Evolutionary conservation across 345 rosid genomes (phyloP).

Genomic region (Lepidium didymum): DNA sequence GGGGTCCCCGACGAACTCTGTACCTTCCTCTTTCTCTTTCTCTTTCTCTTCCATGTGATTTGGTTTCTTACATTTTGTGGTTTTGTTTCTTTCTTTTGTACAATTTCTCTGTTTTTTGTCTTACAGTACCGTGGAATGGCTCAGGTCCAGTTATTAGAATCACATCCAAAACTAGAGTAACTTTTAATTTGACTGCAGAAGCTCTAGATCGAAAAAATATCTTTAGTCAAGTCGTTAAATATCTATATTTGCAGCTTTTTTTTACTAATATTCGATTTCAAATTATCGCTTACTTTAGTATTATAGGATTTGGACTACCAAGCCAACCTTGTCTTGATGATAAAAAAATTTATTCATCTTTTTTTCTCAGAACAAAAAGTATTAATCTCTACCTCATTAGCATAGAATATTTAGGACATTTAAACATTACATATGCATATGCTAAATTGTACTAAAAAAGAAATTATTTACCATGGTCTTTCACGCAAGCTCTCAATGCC

Average conservation of each 20-base stretch:
- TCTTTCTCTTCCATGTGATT: slow-evolving; percentile 22
- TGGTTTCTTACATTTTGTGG: slow-evolving; percentile 14
- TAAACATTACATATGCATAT: neutral
- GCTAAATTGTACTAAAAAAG: neutral
- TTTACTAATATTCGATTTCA: no score
- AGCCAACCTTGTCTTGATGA: no score
- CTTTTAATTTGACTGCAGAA: neutral
- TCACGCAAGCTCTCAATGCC: neutral
- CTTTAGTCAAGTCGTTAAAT: neutral
- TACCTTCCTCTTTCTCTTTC: neutral
- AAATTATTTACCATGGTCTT: neutral
- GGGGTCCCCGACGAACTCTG: slow-evolving; percentile 16
- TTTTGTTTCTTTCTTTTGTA: slow-evolving; percentile 17
- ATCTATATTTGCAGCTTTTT: neutral
- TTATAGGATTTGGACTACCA: no score
- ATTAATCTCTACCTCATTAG: neutral
- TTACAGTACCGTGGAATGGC: neutral
- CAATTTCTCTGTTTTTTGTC: neutral
- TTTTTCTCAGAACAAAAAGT: neutral
- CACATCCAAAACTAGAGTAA: neutral
- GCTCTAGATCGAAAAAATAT: neutral
- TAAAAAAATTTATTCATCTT: no score
- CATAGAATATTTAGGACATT: neutral
- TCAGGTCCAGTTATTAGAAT: neutral
- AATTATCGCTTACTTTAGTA: no score